phyloP scores from a whole-genome alignment of 345 rosid genomes.

The Murraya koenigii region DNA sequence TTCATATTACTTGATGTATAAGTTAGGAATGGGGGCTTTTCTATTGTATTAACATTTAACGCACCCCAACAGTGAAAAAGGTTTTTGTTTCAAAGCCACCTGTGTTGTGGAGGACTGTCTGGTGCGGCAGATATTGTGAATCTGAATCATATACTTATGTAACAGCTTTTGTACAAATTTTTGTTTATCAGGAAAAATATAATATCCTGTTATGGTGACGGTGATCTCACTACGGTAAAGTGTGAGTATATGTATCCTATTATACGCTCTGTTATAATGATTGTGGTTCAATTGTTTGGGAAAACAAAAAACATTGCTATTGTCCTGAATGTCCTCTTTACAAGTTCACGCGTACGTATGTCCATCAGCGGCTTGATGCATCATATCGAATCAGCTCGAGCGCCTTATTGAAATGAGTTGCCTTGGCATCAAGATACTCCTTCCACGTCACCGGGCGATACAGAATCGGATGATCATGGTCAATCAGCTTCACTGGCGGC shows the following conservation, averaged over 20 bases:
- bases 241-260: not conserved
- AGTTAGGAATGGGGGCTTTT: not conserved
- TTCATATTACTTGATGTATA: conserved; percentile 1
- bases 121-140: not conserved
- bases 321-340: too few species aligned
- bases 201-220: not conserved
- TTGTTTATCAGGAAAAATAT: not conserved
- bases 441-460: conserved; percentile 43
- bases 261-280: too few species aligned
- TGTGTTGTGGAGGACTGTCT: not conserved
- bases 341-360: too few species aligned
- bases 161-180: not conserved
- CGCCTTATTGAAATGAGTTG: conserved; percentile 37
- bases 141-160: not conserved
- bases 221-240: not conserved
- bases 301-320: too few species aligned
- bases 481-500: conserved; percentile 26
- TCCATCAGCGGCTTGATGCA: too few species aligned
- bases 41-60: conserved; percentile 11
- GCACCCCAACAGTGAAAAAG: not conserved
- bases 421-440: conserved; percentile 46
- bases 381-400: conserved; percentile 28
- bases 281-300: too few species aligned
- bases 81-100: not conserved
- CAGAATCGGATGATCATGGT: conserved; percentile 36